phyloP scores from a whole-genome alignment of 495 filamentous ascomycete genomes.

The Aspergillus baeticus region DNA sequence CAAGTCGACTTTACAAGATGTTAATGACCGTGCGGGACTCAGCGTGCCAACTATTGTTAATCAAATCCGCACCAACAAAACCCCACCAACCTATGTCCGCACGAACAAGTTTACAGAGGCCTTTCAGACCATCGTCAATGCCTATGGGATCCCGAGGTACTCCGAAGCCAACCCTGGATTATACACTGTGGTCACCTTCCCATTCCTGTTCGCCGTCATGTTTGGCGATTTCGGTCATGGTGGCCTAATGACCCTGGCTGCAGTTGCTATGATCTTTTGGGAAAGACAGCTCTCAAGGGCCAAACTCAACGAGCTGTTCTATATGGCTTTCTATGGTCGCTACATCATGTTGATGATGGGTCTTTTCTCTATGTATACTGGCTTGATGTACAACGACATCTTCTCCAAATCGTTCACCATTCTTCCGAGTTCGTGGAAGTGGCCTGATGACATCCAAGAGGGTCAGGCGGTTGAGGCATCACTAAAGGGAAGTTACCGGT shows the following conservation, averaged over 20 bases:
- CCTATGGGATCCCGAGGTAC: conserved; percentile 96
- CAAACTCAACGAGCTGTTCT: conserved; percentile 90
- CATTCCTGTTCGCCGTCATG: conserved; percentile 99
- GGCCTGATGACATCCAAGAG: conserved; percentile 64
- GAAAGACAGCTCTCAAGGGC: conserved; percentile 80
- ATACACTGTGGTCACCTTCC: conserved; percentile 93
- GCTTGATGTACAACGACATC: conserved; percentile 95
- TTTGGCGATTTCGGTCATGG: conserved; percentile 97
- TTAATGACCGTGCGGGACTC: conserved; percentile 90
- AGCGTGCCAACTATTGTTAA: conserved; percentile 97
- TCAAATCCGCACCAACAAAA: conserved; percentile 93
- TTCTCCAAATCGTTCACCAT: conserved; percentile 91
- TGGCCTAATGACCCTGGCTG: conserved; percentile 74
- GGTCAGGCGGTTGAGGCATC: conserved; percentile 61
- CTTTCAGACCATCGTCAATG: conserved; percentile 98
- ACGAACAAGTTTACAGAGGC: conserved; percentile 97
- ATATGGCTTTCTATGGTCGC: conserved; percentile 97
- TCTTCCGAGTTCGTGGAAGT: conserved; percentile 87
- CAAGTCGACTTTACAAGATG: conserved; percentile 93
- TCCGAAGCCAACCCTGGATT: conserved; percentile 95
- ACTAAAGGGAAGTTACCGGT: conserved; percentile 71
- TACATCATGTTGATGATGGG: conserved; percentile 99
- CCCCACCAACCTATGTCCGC: conserved; percentile 91
- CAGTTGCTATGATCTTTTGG: conserved; percentile 89
- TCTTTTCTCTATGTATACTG: conserved; percentile 93